These are phyloP conservation scores for Apocynum venetum DNA, from an alignment of 257 asterid species.

Conservation along the genomic window DNA sequence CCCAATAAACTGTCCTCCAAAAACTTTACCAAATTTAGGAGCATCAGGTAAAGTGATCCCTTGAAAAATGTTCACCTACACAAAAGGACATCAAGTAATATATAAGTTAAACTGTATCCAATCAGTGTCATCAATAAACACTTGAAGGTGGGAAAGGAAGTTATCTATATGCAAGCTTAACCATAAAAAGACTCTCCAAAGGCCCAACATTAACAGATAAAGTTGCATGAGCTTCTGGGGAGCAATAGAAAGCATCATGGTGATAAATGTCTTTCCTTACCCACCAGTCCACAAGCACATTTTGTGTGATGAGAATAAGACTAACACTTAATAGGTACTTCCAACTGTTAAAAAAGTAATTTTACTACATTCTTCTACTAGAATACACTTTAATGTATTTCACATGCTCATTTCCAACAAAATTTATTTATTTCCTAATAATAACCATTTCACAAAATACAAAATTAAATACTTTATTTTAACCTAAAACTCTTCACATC, in stretches of 20 bases:
- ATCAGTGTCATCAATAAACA: background rate
- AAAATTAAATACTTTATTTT: background rate
- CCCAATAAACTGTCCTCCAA: constrained; percentile 97
- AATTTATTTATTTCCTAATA: background rate
- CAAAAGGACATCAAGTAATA: constrained; percentile 19
- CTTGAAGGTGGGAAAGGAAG: background rate
- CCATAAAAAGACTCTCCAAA: background rate
- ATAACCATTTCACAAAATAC: background rate
- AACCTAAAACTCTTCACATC: background rate
- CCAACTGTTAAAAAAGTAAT: background rate
- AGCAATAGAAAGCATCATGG: background rate
- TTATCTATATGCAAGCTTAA: background rate
- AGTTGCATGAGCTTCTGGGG: background rate
- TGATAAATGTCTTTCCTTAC: background rate
- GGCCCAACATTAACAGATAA: no score
- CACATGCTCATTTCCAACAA: background rate
- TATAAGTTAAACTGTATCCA: background rate
- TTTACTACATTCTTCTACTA: background rate
- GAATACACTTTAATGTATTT: background rate
- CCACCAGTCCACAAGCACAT: background rate
- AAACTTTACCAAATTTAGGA: constrained; percentile 82
- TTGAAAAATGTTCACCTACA: constrained; percentile 71
- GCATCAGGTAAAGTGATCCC: constrained; percentile 96
- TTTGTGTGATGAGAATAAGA: no score
- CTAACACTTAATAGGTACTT: background rate